Conservation (phyloP, 768 basidiomycete genomes). For the Pulveroboletus sp. region DNA sequence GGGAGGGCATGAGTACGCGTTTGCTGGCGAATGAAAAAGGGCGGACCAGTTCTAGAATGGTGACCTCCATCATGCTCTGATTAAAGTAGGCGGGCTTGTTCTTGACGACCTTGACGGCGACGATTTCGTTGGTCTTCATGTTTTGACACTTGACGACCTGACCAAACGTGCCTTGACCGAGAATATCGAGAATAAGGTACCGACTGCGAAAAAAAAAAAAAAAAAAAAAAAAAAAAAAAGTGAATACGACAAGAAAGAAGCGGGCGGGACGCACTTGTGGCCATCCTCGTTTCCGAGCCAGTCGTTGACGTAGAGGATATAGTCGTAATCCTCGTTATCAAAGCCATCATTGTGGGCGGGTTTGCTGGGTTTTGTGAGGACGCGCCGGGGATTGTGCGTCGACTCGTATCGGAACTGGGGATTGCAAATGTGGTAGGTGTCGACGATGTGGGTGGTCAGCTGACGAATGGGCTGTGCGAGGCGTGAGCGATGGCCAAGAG, state of each 20-base stretch:
- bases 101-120: constrained; percentile 99
- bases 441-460: constrained; percentile 82
- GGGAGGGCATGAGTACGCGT: constrained; percentile 1
- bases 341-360: constrained; percentile 94
- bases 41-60: constrained; percentile 91
- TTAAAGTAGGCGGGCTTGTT: constrained; percentile 99
- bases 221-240: constrained; percentile 6
- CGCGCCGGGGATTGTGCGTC: constrained; percentile 90
- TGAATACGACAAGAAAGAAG: neutral
- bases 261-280: constrained; percentile 69
- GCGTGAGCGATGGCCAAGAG: too few species aligned
- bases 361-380: constrained; percentile 97
- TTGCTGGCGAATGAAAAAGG: neutral
- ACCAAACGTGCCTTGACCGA: constrained; percentile 98
- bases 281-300: constrained; percentile 93
- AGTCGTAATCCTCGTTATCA: constrained; percentile 99
- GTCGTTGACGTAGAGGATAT: constrained; percentile 99
- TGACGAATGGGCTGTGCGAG: constrained; percentile 62
- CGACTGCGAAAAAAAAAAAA: constrained; percentile 40
- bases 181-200: constrained; percentile 95
- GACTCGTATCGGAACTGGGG: constrained; percentile 94
- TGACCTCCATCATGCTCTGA: constrained; percentile 99
- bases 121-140: constrained; percentile 98
- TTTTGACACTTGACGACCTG: constrained; percentile 99
- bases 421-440: constrained; percentile 94